Conservation (phyloP, 208 protist genomes). For the Strigomonas oncopelti region DNA sequence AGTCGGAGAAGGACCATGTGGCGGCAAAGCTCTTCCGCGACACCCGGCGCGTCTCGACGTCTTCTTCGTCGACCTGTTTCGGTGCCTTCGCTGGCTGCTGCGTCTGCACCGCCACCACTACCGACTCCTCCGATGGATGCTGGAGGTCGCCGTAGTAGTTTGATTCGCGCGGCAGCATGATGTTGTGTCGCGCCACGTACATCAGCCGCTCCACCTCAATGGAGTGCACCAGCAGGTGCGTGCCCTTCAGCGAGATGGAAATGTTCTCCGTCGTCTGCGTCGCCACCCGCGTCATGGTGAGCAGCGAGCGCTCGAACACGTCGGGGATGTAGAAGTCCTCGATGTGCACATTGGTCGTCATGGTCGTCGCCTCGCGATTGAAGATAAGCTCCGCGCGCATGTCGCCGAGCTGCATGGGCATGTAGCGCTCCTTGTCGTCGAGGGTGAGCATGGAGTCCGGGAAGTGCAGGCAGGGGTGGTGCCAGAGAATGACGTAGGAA, state of each 20-base stretch:
- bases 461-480: constrained; percentile 66
- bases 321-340: constrained; percentile 67
- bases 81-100: neutral
- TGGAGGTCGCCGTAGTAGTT: constrained; percentile 45
- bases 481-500: constrained; percentile 64
- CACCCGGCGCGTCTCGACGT: neutral
- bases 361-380: constrained; percentile 27
- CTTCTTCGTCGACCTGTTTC: too few relatives aligned
- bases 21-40: neutral
- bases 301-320: constrained; percentile 51
- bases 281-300: constrained; percentile 27
- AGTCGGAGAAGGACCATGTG: neutral
- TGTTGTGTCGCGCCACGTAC: constrained; percentile 54
- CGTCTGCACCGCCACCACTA: neutral
- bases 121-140: neutral
- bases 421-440: constrained; percentile 23
- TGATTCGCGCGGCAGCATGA: constrained; percentile 40
- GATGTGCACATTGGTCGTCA: constrained; percentile 34
- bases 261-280: constrained; percentile 21
- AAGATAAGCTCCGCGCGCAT: constrained; percentile 55
- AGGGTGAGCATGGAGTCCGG: constrained; percentile 33
- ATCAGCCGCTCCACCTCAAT: constrained; percentile 62
- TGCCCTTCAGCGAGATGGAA: constrained; percentile 49
- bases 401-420: constrained; percentile 69
- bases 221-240: constrained; percentile 47